phyloP scores from a whole-genome alignment of 1,284 basidiomycete genomes.

The Macrocystidia cucumis region DNA sequence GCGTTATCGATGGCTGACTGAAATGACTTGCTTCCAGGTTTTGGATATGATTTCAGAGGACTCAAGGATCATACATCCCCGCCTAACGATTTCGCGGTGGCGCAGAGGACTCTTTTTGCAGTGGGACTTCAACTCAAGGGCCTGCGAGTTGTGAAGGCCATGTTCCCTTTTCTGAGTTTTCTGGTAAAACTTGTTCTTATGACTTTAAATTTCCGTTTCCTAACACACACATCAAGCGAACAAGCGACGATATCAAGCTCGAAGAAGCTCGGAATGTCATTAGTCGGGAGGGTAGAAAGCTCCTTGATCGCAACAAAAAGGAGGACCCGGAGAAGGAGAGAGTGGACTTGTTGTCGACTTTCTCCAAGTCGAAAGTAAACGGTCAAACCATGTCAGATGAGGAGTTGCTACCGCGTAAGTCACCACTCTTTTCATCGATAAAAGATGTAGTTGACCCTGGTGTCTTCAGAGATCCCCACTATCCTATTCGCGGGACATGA shows the following conservation, averaged over 20 bases:
- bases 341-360: too few species aligned
- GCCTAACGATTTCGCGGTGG: conserved; percentile 36
- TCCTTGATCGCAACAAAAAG: conserved; percentile 37
- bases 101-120: conserved; percentile 33
- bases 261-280: conserved; percentile 22
- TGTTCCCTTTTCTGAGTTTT: conserved; percentile 31
- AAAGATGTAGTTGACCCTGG: conserved; percentile 58
- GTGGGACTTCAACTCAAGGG: conserved; percentile 26
- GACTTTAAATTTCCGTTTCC: conserved; percentile 1
- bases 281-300: conserved; percentile 34
- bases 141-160: conserved; percentile 22
- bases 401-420: conserved; percentile 70
- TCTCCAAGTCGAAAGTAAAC: too few species aligned
- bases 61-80: conserved; percentile 30
- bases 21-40: conserved; percentile 45
- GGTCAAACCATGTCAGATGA: conserved; percentile 59
- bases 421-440: conserved; percentile 45
- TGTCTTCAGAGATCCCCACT: conserved; percentile 42
- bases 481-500: conserved; percentile 72
- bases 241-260: conserved; percentile 18
- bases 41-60: conserved; percentile 60
- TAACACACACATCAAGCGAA: conserved; percentile 13
- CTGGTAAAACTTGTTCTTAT: conserved; percentile 26
- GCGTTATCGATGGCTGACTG: too few species aligned
- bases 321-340: too few species aligned